Percentiles rank a stretch among this genome's conserved stretches.
Conservation (phyloP, 2,329 filamentous ascomycete species). For the Pyricularia grisea region DNA sequence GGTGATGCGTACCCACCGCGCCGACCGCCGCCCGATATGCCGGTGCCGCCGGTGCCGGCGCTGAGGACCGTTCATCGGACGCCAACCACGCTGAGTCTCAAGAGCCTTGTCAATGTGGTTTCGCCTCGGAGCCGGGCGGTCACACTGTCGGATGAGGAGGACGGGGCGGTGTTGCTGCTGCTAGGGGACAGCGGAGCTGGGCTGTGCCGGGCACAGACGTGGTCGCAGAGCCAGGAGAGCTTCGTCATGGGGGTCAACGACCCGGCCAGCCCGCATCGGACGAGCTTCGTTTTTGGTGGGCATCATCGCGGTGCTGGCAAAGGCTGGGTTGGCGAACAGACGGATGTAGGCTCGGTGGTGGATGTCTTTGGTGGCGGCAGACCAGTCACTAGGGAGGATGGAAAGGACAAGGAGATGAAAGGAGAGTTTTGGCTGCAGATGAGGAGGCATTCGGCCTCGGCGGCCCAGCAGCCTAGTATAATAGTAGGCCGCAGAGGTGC, state of each 20-base stretch:
- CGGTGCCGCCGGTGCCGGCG: slow-evolving; percentile 13
- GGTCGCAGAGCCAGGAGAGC: slow-evolving; percentile 20
- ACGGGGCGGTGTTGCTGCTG: slow-evolving; percentile 11
- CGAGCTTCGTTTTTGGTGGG: slow-evolving; percentile 14
- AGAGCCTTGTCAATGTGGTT: slow-evolving; percentile 17
- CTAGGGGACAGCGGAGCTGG: slow-evolving; percentile 4
- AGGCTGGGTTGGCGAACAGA: not conserved
- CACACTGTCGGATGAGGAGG: slow-evolving; percentile 5
- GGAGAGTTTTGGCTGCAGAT: not conserved
- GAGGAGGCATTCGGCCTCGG: not conserved
- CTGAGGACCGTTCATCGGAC: slow-evolving; percentile 10
- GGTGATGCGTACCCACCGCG: not conserved
- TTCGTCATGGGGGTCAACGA: slow-evolving; percentile 21
- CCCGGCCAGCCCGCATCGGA: slow-evolving; percentile 15
- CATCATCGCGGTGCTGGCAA: slow-evolving; percentile 8
- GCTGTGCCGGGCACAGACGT: slow-evolving; percentile 7
- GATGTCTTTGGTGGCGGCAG: not conserved
- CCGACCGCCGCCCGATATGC: slow-evolving; percentile 2
- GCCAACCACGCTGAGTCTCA: slow-evolving; percentile 19
- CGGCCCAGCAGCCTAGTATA: not conserved
- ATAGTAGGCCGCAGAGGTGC: not conserved
- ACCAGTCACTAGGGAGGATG: not conserved
- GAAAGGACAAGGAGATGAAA: not conserved
- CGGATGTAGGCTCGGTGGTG: not conserved
- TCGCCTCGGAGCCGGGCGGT: slow-evolving; percentile 13